Conservation (phyloP, 192 early-diverging fungal species). For the Lunasporangiospora selenospora region DNA sequence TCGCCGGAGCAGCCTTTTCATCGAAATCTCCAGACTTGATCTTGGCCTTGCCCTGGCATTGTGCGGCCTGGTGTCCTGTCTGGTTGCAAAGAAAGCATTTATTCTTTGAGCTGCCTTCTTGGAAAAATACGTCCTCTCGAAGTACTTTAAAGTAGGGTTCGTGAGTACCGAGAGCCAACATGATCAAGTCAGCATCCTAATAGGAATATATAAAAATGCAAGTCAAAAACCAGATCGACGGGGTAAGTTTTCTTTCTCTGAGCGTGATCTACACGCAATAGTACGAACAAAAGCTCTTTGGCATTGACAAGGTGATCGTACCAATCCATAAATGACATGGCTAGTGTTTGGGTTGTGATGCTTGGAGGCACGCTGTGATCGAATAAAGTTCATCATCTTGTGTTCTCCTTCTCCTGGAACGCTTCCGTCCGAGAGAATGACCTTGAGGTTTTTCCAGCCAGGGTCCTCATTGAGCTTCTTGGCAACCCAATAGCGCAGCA, state of each 20-base stretch:
- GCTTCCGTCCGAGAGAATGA: conserved; percentile 92
- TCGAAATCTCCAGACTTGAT: conserved; percentile 55
- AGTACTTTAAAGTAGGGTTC: conserved; percentile 97
- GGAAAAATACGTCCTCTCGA: conserved; percentile 93
- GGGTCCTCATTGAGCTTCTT: conserved; percentile 88
- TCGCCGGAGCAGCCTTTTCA: conserved; percentile 49
- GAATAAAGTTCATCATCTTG: conserved; percentile 99
- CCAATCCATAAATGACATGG: conserved; percentile 92
- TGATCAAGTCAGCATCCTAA: conserved; percentile 96
- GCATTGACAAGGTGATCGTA: conserved; percentile 5
- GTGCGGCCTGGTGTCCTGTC: conserved; percentile 68
- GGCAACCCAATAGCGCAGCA: conserved; percentile 88
- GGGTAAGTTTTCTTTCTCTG: no score
- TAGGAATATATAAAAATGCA: no score
- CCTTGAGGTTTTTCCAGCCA: conserved; percentile 85
- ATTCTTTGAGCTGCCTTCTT: conserved; percentile 70
- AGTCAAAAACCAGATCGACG: no score
- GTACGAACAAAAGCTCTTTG: neutral
- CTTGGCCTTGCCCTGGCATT: conserved; percentile 66
- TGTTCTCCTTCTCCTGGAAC: conserved; percentile 99
- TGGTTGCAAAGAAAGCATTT: conserved; percentile 70
- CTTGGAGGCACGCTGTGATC: conserved; percentile 77
- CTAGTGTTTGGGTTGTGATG: conserved; percentile 90
- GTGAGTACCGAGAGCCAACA: conserved; percentile 94
- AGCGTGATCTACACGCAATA: neutral